Evolutionary conservation across 2,329 filamentous ascomycete genomes (phyloP).

Genomic region (Penicillium thymicola): DNA sequence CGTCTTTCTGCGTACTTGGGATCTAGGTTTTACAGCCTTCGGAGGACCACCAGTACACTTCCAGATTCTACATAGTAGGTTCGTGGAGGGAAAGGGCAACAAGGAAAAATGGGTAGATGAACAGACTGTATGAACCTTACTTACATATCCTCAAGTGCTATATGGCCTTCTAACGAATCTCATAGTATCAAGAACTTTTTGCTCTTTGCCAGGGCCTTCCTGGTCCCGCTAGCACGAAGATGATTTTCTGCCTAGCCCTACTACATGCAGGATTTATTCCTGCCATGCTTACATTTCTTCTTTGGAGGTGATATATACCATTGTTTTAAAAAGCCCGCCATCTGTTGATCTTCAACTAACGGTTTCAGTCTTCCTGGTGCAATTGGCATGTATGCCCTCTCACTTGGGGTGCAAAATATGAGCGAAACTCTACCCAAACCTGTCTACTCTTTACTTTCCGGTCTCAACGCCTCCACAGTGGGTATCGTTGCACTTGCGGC

Average conservation of each 20-base stretch:
- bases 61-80: slow-evolving; percentile 62
- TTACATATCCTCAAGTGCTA: neutral
- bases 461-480: slow-evolving; percentile 68
- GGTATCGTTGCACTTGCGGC: slow-evolving; percentile 69
- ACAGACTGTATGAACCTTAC: slow-evolving; percentile 52
- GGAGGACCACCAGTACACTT: slow-evolving; percentile 69
- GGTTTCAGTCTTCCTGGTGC: slow-evolving; percentile 61
- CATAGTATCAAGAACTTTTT: slow-evolving; percentile 69
- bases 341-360: neutral
- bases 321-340: neutral
- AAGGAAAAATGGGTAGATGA: slow-evolving; percentile 65
- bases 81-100: slow-evolving; percentile 49
- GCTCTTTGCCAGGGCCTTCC: slow-evolving; percentile 65
- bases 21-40: slow-evolving; percentile 64
- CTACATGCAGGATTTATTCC: slow-evolving; percentile 59
- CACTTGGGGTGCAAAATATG: slow-evolving; percentile 62
- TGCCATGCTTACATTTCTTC: slow-evolving; percentile 58
- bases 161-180: neutral
- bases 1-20: slow-evolving; percentile 49
- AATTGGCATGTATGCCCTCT: slow-evolving; percentile 65
- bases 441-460: slow-evolving; percentile 67
- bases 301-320: slow-evolving; percentile 57
- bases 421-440: slow-evolving; percentile 56
- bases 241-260: slow-evolving; percentile 65
- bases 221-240: slow-evolving; percentile 68